Conservation (phyloP, 176 grass and related monocot genomes). For the Microstegium vimineum region DNA sequence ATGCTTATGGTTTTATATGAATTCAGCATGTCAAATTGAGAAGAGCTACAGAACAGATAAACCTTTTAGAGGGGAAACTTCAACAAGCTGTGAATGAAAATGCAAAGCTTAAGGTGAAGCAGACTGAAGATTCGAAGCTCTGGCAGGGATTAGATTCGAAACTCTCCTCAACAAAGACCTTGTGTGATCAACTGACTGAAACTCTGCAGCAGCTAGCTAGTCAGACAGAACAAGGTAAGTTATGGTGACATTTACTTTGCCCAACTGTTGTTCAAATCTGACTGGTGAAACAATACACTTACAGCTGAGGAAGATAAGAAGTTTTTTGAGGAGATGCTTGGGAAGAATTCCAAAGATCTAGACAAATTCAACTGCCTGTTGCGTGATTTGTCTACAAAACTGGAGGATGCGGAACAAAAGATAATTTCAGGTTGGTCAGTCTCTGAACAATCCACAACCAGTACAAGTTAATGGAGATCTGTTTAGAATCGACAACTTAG, state of each 20-base stretch:
- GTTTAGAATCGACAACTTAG: too few relatives aligned
- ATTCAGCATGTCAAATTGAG: constrained; percentile 71
- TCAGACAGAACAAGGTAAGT: constrained; percentile 65
- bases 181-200: too few relatives aligned
- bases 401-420: constrained; percentile 53
- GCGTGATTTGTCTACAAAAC: constrained; percentile 56
- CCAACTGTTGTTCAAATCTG: constrained; percentile 11
- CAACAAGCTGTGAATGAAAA: constrained; percentile 87
- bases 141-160: too few relatives aligned
- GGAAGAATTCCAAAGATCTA: constrained; percentile 62
- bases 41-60: constrained; percentile 80
- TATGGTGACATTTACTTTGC: neutral
- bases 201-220: too few relatives aligned
- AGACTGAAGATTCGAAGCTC: constrained; percentile 78
- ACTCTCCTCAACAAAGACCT: too few relatives aligned
- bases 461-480: neutral
- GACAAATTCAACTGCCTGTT: constrained; percentile 58
- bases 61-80: constrained; percentile 73
- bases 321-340: constrained; percentile 65
- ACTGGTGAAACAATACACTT: constrained; percentile 31
- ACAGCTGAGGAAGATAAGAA: constrained; percentile 82
- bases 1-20: neutral
- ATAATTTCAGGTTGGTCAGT: constrained; percentile 52
- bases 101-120: constrained; percentile 83
- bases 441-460: neutral